Conservation (phyloP, 176 grass and related monocot genomes). For the Zea mays region DNA sequence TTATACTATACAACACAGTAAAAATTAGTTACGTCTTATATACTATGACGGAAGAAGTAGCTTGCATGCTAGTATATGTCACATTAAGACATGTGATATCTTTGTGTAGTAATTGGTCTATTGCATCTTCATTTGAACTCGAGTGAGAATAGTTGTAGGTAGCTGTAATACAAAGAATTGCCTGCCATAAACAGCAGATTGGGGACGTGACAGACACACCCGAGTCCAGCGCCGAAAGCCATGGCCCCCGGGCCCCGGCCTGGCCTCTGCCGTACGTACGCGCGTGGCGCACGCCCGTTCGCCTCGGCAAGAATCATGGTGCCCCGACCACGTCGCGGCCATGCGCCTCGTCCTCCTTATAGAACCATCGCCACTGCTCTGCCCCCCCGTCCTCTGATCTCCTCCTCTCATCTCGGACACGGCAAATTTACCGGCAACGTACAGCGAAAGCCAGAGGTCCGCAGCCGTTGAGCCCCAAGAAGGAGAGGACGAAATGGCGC, state of each 20-base stretch:
- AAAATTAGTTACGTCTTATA: too few relatives aligned
- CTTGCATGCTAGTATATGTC: too few relatives aligned
- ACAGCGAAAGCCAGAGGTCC: neutral
- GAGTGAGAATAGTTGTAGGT: too few relatives aligned
- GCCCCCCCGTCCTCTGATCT: neutral
- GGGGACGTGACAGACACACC: neutral
- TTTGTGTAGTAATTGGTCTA: too few relatives aligned
- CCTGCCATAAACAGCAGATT: neutral
- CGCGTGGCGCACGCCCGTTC: neutral
- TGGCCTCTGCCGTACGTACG: too few relatives aligned
- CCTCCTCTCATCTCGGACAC: neutral
- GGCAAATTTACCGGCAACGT: neutral
- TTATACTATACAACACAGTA: too few relatives aligned
- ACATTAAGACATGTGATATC: too few relatives aligned
- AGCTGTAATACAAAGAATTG: neutral
- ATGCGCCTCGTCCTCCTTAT: neutral
- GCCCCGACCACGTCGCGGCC: constrained; percentile 29
- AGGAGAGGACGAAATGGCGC: constrained; percentile 29
- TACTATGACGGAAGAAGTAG: too few relatives aligned
- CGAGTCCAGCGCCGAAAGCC: constrained; percentile 31
- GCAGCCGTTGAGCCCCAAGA: neutral
- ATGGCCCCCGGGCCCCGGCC: too few relatives aligned
- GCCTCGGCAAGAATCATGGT: constrained; percentile 17
- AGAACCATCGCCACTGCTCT: neutral
- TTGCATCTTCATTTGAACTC: too few relatives aligned